Base-by-base conservation (phyloP, 176 grass and related monocot species). In the Tuctoria greenei region DNA sequence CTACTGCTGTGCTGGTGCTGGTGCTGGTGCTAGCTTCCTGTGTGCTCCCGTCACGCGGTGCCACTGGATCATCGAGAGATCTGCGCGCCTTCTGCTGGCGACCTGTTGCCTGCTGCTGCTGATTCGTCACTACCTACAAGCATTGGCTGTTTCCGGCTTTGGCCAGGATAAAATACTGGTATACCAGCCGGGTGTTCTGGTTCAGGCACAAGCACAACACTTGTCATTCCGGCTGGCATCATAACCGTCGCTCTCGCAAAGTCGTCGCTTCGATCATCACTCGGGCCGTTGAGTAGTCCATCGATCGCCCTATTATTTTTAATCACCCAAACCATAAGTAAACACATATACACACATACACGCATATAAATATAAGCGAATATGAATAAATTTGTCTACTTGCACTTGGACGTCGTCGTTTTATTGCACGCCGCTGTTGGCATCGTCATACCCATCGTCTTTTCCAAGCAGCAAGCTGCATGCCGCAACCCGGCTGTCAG, bases 211-310 rank as follows among this genome's bases (percentile, higher is more conserved):
- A 31, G 2, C n/a, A n/a, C n/a, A n/a, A 20, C 23, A 58, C 55
- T 13, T 58, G 55, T 58, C 55, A 58, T 58, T 58, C 55, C 55
- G 18, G 36, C 49, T 65, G 23, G n/a, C n/a, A n/a, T 57, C 54
- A 18, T 43, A 74, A 42, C 71, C 67, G 68, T 73, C 79, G 31
- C 43, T 14, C 21, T 42, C 68, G 23, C 15, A n/a, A 64, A 81
- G 68, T 64, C 58, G 28, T 72, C 68, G 73, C 41, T 51, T 17
- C 24, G 64, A 10, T 83, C 34, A 10, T 61, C 42, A 12, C 58
- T 59, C 62, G 38, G 62, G 10, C 66, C 4, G 50, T 57, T 58
- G 47, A 73, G 16, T 10, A 62, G 54, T 7, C 11, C 15, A 11
- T 51, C 60, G 11, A n/a, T n/a, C n/a, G n/a, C n/a, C n/a, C n/a